A percentile compares a stretch with the other conserved stretches of the same genome.
phyloP scores from a whole-genome alignment of 371 early-diverging fungal species.

The Capniomyces stellatus region DNA sequence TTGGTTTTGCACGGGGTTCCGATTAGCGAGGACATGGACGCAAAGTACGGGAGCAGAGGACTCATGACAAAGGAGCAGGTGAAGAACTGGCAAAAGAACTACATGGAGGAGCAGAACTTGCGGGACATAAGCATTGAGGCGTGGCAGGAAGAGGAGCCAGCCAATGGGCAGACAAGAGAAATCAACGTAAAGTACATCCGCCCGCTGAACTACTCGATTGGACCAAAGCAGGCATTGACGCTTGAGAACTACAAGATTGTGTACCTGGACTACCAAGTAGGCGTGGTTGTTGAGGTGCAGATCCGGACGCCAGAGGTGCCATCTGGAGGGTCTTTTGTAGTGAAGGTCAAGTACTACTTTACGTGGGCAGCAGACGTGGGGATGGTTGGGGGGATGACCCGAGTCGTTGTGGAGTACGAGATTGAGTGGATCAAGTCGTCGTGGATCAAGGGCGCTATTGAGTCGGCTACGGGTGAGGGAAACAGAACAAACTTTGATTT shows the following conservation, averaged over 20 bases:
- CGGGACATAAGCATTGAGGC: conserved; percentile 17
- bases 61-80: conserved; percentile 10
- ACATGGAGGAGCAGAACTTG: neutral
- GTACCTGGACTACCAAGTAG: conserved; percentile 32
- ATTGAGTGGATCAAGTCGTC: conserved; percentile 52
- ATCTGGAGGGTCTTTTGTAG: conserved; percentile 54
- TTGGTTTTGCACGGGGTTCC: conserved; percentile 17
- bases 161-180: conserved; percentile 6
- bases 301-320: conserved; percentile 73
- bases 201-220: conserved; percentile 26
- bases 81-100: neutral
- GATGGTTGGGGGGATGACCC: conserved; percentile 21
- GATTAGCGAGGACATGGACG: conserved; percentile 8
- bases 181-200: conserved; percentile 19
- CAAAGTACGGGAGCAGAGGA: conserved; percentile 7
- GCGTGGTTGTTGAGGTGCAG: conserved; percentile 36
- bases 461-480: conserved; percentile 8
- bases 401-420: conserved; percentile 42
- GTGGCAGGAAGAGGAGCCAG: conserved; percentile 21
- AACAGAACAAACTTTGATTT: neutral
- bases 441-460: conserved; percentile 59
- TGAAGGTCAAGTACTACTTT: conserved; percentile 60
- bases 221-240: conserved; percentile 55
- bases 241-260: conserved; percentile 38
- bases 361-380: conserved; percentile 51